Conservation (phyloP, 495 filamentous ascomycete species). For the Aspergillus steynii region DNA sequence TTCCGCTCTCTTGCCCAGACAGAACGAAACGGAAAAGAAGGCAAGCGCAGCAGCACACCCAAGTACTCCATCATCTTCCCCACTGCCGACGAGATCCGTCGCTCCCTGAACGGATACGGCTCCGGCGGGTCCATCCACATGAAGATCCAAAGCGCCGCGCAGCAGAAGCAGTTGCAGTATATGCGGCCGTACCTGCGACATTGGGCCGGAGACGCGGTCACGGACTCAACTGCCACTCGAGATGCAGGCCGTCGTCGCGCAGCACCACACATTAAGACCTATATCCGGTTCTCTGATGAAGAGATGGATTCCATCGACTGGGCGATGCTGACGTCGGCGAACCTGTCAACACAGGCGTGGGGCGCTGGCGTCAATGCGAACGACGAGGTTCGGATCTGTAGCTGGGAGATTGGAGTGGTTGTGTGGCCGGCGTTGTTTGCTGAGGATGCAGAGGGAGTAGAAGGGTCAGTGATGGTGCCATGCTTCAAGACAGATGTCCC, state of each 20-base stretch:
- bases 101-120: conserved; percentile 73
- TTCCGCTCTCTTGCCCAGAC: conserved; percentile 53
- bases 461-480: conserved; percentile 59
- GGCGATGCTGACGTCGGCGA: conserved; percentile 84
- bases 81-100: conserved; percentile 74
- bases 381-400: conserved; percentile 68
- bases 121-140: conserved; percentile 83
- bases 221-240: conserved; percentile 21
- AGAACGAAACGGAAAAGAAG: background rate
- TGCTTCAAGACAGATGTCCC: conserved; percentile 64
- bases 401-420: conserved; percentile 84
- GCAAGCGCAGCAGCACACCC: conserved; percentile 23
- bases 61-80: conserved; percentile 72
- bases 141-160: conserved; percentile 65
- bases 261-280: conserved; percentile 91
- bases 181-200: conserved; percentile 69
- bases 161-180: conserved; percentile 74
- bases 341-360: conserved; percentile 89
- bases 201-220: conserved; percentile 57
- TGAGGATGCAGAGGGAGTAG: conserved; percentile 22
- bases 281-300: conserved; percentile 65
- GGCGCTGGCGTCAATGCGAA: conserved; percentile 56
- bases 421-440: conserved; percentile 77
- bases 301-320: conserved; percentile 65
- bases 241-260: conserved; percentile 69